Evolutionary conservation across 257 asterid genomes (phyloP), one percentile per base, ranked within the genome.

Genomic region (Asclepias syriaca): DNA sequence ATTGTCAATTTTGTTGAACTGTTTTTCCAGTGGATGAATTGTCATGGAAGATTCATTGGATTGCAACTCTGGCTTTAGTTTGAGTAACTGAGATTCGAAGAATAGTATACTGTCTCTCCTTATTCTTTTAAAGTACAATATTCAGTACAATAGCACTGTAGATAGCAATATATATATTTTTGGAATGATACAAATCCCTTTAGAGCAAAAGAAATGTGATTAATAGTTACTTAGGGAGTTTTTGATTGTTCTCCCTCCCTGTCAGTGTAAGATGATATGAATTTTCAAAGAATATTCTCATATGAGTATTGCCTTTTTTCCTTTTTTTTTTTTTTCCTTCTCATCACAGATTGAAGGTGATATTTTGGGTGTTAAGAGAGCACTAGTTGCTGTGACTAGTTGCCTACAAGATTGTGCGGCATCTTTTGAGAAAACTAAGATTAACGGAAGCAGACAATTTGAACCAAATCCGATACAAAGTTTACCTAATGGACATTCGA

Each of bases 321-420:
- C 3, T 39, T 29, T 29, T 29, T 29, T 29, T 29, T 29, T 29
- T 4, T 66, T 66, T 43, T 66, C n/a, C 3, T 39, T 9, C 21
- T 3, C 19, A 4, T 7, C 15, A 46, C 71, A 66, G 71, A 66
- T 66, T 66, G 71, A 66, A 49, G 57, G 71, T 21, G 40, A 46
- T 43, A 76, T 85, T 76, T 39, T 84, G 77, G 84, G 80, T 58
- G 90, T 89, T 64, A 91, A 84, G 86, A 89, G 80, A 80, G 96
- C 91, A 45, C 90, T 91, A 56, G 73, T 87, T 39, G 87, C 90
- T 55, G 82, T 89, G 72, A 82, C 87, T 19, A 59, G 81, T 58
- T 79, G 90, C 74, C 87, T 91, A 74, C 97, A 91, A 82, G 94
- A 84, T 78, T 84, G 82, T 80, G 73, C 83, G 29, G 80, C 77